These are phyloP conservation scores for Irpex rosettiformis DNA, from an alignment of 1,284 basidiomycete genomes.

Conservation along the genomic window DNA sequence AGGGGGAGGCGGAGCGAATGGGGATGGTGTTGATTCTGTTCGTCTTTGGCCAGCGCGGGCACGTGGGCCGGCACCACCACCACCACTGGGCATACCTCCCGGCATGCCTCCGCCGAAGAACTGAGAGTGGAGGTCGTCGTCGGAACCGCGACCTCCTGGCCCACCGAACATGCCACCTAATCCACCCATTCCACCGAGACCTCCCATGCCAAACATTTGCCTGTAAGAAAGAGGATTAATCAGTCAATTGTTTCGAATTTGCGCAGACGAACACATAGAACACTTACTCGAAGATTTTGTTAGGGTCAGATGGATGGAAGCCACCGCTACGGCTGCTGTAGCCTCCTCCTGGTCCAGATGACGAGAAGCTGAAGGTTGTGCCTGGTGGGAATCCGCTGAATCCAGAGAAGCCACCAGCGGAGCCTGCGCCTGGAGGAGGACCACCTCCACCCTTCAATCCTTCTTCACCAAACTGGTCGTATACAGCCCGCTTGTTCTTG, in stretches of 20 bases:
- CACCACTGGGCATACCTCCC: conserved; percentile 20
- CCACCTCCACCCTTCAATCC: conserved; percentile 78
- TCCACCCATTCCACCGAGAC: conserved; percentile 41
- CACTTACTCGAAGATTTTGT: conserved; percentile 84
- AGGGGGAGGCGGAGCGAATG: conserved; percentile 28
- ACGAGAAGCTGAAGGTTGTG: conserved; percentile 59
- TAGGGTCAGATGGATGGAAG: conserved; percentile 80
- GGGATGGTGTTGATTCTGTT: conserved; percentile 18
- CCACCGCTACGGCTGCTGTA: conserved; percentile 40
- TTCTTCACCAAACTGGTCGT: conserved; percentile 96
- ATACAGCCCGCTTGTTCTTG: conserved; percentile 88
- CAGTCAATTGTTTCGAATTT: conserved; percentile 16
- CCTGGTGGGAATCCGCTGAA: conserved; percentile 48
- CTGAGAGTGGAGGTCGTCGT: conserved; percentile 43
- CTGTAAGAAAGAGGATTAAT: conserved; percentile 36
- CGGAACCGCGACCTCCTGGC: conserved; percentile 32
- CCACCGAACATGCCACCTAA: conserved; percentile 32
- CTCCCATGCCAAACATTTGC: conserved; percentile 58
- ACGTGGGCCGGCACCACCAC: background rate
- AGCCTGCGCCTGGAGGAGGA: conserved; percentile 46
- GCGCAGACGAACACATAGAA: background rate
- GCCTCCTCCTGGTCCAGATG: conserved; percentile 39
- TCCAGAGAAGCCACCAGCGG: conserved; percentile 44
- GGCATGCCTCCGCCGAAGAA: conserved; percentile 49
- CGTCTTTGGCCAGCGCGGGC: background rate